These are phyloP conservation scores for Penicillium subrubescens DNA, from an alignment of 495 filamentous ascomycete genomes.

Conservation along the genomic window DNA sequence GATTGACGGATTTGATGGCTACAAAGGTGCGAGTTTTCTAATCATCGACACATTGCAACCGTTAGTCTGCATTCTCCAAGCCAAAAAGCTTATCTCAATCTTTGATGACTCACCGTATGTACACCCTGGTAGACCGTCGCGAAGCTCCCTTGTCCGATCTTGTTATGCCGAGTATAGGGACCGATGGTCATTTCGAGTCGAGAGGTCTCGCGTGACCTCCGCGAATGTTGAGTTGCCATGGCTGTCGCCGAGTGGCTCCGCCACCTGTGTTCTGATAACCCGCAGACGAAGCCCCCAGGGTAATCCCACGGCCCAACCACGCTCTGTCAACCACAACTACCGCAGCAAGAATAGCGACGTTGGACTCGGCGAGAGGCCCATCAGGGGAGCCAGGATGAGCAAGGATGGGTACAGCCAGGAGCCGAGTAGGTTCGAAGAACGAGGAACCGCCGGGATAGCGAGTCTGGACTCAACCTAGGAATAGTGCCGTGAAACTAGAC, in stretches of 20 bases:
- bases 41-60: conserved; percentile 10
- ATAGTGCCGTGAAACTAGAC: conserved; percentile 17
- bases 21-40: conserved; percentile 69
- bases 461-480: conserved; percentile 13
- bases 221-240: conserved; percentile 46
- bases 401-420: conserved; percentile 1
- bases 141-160: conserved; percentile 96
- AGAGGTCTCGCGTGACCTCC: conserved; percentile 46
- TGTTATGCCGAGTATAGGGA: conserved; percentile 72
- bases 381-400: conserved; percentile 33
- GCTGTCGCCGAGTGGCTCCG: conserved; percentile 22
- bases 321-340: conserved; percentile 45
- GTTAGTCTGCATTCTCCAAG: conserved; percentile 37
- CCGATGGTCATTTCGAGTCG: conserved; percentile 69
- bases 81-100: not conserved
- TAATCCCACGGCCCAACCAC: conserved; percentile 21
- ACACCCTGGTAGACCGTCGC: conserved; percentile 87
- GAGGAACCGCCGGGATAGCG: conserved; percentile 18
- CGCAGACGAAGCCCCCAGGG: conserved; percentile 13
- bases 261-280: conserved; percentile 12
- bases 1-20: conserved; percentile 94
- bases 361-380: conserved; percentile 33
- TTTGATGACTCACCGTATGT: conserved; percentile 67
- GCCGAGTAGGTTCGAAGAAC: conserved; percentile 21
- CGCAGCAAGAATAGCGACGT: conserved; percentile 35